Evolutionary conservation across 2,329 filamentous ascomycete species (phyloP).

Genomic region (Tolypocladium paradoxum): DNA sequence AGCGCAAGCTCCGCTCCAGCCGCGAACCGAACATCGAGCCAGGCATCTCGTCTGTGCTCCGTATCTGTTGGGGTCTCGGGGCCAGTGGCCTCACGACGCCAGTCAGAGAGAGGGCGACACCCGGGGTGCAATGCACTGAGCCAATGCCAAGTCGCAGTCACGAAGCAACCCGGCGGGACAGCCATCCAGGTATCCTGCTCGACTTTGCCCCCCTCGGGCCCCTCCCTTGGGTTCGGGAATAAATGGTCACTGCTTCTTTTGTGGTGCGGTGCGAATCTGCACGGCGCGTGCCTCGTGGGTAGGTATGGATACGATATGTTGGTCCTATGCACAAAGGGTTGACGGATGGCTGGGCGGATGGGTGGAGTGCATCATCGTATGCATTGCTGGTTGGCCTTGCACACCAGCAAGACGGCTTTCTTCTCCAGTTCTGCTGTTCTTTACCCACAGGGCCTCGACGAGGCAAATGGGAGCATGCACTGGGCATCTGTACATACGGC

Average conservation of each 20-base stretch:
- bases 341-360: constrained; percentile 1
- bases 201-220: background rate
- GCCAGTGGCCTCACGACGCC: background rate
- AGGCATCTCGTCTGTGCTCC: too few species aligned
- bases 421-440: background rate
- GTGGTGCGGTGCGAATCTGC: background rate
- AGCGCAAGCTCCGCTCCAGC: background rate
- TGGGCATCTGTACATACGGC: background rate
- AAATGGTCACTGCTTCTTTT: background rate
- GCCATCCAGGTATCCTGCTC: background rate
- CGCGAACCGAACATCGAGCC: background rate
- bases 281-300: background rate
- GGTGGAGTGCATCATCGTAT: background rate
- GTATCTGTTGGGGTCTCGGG: too few species aligned
- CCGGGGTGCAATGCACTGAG: background rate
- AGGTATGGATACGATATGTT: background rate
- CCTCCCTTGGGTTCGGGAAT: background rate
- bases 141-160: background rate
- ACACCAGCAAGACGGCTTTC: background rate
- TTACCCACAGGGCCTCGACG: background rate
- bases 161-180: background rate
- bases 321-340: constrained; percentile 3
- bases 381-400: background rate
- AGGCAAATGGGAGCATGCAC: background rate
- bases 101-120: background rate